phyloP scores from a whole-genome alignment of 352 stramenopile genomes.

The Globisporangium okanoganense region DNA sequence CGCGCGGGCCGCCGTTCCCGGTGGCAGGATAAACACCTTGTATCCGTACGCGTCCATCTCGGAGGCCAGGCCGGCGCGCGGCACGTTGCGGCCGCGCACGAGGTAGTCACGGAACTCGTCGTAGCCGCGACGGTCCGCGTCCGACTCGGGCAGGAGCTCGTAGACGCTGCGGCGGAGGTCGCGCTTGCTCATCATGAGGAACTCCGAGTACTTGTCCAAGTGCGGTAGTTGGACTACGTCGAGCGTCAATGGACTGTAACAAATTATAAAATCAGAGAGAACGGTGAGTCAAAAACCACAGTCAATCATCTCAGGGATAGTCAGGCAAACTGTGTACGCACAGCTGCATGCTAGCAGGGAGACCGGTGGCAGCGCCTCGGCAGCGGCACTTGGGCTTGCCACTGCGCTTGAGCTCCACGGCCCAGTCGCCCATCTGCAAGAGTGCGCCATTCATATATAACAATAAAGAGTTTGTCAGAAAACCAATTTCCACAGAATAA shows the following conservation, averaged over 20 bases:
- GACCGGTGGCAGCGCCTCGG: constrained; percentile 25
- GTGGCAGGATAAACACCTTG: constrained; percentile 77
- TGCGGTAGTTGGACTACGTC: constrained; percentile 61
- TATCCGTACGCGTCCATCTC: constrained; percentile 64
- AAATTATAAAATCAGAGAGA: constrained; percentile 4
- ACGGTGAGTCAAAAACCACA: not conserved
- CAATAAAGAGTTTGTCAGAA: constrained; percentile 2
- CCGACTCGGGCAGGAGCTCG: constrained; percentile 55
- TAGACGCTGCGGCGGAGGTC: constrained; percentile 58
- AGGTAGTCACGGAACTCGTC: constrained; percentile 66
- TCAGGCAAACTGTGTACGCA: constrained; percentile 3
- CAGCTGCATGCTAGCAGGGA: constrained; percentile 18
- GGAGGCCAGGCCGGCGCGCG: constrained; percentile 45
- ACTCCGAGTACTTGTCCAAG: constrained; percentile 53
- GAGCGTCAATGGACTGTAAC: constrained; percentile 48
- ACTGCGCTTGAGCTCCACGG: constrained; percentile 50
- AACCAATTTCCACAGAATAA: not conserved
- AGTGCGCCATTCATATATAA: constrained; percentile 2
- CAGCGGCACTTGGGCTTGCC: constrained; percentile 47
- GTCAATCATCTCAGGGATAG: not conserved
- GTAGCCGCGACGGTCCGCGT: constrained; percentile 49
- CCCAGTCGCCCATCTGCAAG: constrained; percentile 27
- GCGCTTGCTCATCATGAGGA: constrained; percentile 56
- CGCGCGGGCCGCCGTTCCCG: constrained; percentile 48
- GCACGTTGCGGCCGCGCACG: constrained; percentile 40